Conservation (phyloP, 768 basidiomycete species). For the Xerocomellus dryophilus region DNA sequence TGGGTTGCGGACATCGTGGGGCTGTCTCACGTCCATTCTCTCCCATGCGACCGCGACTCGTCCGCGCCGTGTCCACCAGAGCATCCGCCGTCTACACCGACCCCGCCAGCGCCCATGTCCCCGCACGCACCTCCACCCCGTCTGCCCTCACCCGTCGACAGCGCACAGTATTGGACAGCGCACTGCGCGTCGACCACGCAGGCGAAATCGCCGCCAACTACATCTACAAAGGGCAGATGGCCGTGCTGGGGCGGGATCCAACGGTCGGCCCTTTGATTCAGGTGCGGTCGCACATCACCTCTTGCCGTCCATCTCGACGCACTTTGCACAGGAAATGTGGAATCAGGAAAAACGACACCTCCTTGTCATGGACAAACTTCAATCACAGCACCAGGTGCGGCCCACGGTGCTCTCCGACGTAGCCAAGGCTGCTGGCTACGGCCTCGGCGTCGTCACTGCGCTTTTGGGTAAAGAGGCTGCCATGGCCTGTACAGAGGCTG, state of each 20-base stretch:
- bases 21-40: conserved; percentile 4
- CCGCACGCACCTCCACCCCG: conserved; percentile 56
- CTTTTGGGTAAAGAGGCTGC: conserved; percentile 89
- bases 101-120: conserved; percentile 32
- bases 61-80: conserved; percentile 23
- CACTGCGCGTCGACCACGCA: conserved; percentile 90
- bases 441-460: conserved; percentile 81
- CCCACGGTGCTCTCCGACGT: conserved; percentile 82
- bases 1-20: conserved; percentile 31
- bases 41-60: conserved; percentile 15
- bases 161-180: conserved; percentile 52
- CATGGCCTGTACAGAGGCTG: conserved; percentile 98
- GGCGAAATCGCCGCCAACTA: conserved; percentile 95
- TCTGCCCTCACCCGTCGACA: conserved; percentile 47
- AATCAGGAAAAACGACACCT: conserved; percentile 93
- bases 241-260: conserved; percentile 61
- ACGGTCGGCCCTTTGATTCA: conserved; percentile 66
- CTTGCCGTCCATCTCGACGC: neutral
- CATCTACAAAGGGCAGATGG: conserved; percentile 88
- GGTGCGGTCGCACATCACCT: conserved; percentile 39
- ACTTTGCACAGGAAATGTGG: conserved; percentile 84
- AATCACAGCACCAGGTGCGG: conserved; percentile 76
- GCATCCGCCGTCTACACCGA: conserved; percentile 53
- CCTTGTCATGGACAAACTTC: conserved; percentile 78
- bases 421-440: conserved; percentile 85